Base-by-base conservation (phyloP, 352 stramenopile genomes). In the Thalassiosira sp. region DNA sequence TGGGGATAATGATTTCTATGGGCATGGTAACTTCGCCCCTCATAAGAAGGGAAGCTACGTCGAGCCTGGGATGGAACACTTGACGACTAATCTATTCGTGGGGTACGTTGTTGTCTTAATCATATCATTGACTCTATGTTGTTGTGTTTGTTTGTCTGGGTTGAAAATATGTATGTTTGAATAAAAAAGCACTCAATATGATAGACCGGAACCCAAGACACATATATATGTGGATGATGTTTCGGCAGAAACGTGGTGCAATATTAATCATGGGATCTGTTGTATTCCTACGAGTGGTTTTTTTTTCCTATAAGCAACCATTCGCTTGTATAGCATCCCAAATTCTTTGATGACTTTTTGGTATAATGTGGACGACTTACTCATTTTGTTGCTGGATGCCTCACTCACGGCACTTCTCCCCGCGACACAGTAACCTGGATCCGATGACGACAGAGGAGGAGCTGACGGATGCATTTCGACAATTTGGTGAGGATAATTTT, bases 11-110 rank as follows among this genome's bases (percentile, higher is more conserved):
- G 42, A 43, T 24, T 57, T 52, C 31, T 57, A 54, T 48, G 58
- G 52, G 7, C 28, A 35, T 42, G 49, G 52, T 15, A 56, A 71
- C 58, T 61, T 57, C 46, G 61, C 74, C 49, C 70, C 73, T 3
- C 73, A 72, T 5, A 75, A 82, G 43, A 85, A 86, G 49, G 86
- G 86, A 35, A 88, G 77, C 56, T 90, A 85, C 70, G 79, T 88
- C 1, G 58, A 87, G 43, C 81, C 81, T 7, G 79, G 66, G 10
- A 75, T 89, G 71, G 85, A 91, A 58, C 59, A 85, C 31, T 72
- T 86, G 40, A 97, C 94, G 11, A 97, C 94, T 13, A 98, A 98
- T 79, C 84, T 98, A 28, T 97, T 97, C 76, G 94, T 98, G 2
- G 95, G 95, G 3, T n/a, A n/a, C n/a, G n/a, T n/a, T n/a, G n/a